Evolutionary conservation across 2,329 filamentous ascomycete genomes (phyloP), one percentile per base, ranked within the genome.

Genomic region (Colletotrichum paranaense): DNA sequence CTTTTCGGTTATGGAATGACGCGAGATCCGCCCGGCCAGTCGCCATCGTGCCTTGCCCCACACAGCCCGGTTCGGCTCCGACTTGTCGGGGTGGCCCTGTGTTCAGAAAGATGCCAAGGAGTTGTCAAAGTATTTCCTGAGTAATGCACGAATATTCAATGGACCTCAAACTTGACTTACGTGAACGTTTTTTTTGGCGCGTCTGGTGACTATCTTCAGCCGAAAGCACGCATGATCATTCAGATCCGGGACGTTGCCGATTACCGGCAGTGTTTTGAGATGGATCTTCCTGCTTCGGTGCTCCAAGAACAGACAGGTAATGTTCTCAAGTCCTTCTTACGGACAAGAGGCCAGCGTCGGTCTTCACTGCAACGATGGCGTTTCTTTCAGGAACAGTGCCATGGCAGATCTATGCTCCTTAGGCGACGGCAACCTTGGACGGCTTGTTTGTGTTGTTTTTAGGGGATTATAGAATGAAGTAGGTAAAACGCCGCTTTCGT

Each of bases 1-100:
- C 26, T 14, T 30, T 16, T n/a, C 35, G 4, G 16, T 9, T 1
- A 12, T 19, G 32, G 26, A 49, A 63, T 68, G 66, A 55, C 66
- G 66, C 32, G 46, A 68, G 66, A 68, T 1, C 30, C 56, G 66
- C 46, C 58, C 5, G 30, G 58, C 57, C 49, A 68, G 5, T 68
- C 66, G 58, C 66, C 46, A 68, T 68, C 35, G 19, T n/a, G 22
- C 16, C 2, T 2, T 26, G 58, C 16, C 66, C 66, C 66, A 68
- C 66, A 55, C 19, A 52, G 22, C 9, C 26, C 35, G 60, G 16
- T 16, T 46, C 26, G 24, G 26, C 30, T 49, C 60, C 42, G 60
- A 63, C 26, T 24, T 52, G 30, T 63, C 60, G 42, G 60, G 22
- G 26, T 62, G 24, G 26, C 22, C 59, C 19, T 46, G 24, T 62